Base-by-base conservation (phyloP, 1,139 yeast genomes). In the Kluyveromyces sp. region DNA sequence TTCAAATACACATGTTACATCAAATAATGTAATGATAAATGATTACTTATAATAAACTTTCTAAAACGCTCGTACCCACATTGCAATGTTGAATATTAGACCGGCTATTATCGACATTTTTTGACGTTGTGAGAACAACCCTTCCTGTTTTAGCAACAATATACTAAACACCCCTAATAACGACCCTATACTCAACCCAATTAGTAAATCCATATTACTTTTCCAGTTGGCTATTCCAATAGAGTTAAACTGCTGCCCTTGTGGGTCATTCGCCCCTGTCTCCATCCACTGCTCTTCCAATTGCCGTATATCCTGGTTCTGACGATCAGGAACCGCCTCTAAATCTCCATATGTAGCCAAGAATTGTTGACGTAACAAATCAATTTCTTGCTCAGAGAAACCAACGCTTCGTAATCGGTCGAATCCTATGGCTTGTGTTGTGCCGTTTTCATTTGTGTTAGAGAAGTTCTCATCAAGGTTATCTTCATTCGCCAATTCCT, bases 281-380 rank as follows among this genome's bases (percentile, higher is more conserved):
- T 89, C 95, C 50, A 89, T 85, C 96, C 96, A 89, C 49, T 89
- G 73, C 56, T 89, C 97, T 60, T 89, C 97, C 52, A 88, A 64
- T 52, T 81, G 83, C 44, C 88, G 48, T 3, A 60, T 55, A 45
- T 63, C 62, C 4, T 49, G 60, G 4, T 64, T 55, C 55, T 60
- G 54, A 21, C 41, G 47, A 36, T 58, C 70, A 74, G 47, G 65
- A 59, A 41, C 70, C 50, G 35, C 59, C 57, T 46, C 65, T 10
- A 65, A 50, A 27, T 70, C 68, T 2, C 84, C 85, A 61, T 87
- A 83, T 2, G 88, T 72, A 53, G 74, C 73, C 49, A 78, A 75
- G 59, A 89, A 89, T 62, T 88, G 96, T 42, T 76, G 70, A 50
- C 97, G 72, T 54, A 89, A 67, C 51, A 82, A 83, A 41, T 72